A percentile compares a stretch with the other conserved stretches of the same genome.
Conservation (phyloP, 177 flowering plant genomes). For the Vitis hybrid region DNA sequence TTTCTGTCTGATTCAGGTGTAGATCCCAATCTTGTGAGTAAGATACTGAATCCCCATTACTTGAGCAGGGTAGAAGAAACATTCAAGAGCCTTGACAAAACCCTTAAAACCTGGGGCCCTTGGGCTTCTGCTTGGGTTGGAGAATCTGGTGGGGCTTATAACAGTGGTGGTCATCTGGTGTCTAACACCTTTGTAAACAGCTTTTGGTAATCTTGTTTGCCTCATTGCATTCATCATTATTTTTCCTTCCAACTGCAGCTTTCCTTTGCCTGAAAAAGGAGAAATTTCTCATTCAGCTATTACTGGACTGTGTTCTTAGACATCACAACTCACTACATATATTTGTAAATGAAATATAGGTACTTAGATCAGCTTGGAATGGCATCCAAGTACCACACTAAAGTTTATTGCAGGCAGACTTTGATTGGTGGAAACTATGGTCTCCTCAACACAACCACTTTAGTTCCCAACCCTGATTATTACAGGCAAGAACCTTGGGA, state of each 20-base stretch:
- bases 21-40: conserved; percentile 66
- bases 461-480: conserved; percentile 84
- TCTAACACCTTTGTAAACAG: conserved; percentile 80
- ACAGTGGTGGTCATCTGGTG: conserved; percentile 74
- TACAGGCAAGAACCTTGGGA: conserved; percentile 56
- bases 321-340: background rate
- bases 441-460: conserved; percentile 65
- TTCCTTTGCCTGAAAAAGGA: background rate
- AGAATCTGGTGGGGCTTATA: conserved; percentile 89
- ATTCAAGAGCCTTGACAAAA: conserved; percentile 40
- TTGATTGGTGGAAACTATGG: conserved; percentile 89
- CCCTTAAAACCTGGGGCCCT: conserved; percentile 57
- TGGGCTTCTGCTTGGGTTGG: conserved; percentile 95
- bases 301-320: background rate
- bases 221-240: background rate
- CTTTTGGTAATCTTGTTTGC: conserved; percentile 64
- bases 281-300: background rate
- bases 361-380: conserved; percentile 91
- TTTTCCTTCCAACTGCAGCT: background rate
- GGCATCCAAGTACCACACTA: conserved; percentile 68
- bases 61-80: conserved; percentile 43
- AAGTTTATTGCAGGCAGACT: conserved; percentile 83
- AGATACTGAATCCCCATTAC: conserved; percentile 68
- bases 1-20: conserved; percentile 35
- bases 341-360: conserved; percentile 37